Percentiles rank a stretch among this genome's conserved stretches.
These are phyloP conservation scores for Penstemon eatonii DNA, from an alignment of 257 asterid genomes.

Conservation along the genomic window DNA sequence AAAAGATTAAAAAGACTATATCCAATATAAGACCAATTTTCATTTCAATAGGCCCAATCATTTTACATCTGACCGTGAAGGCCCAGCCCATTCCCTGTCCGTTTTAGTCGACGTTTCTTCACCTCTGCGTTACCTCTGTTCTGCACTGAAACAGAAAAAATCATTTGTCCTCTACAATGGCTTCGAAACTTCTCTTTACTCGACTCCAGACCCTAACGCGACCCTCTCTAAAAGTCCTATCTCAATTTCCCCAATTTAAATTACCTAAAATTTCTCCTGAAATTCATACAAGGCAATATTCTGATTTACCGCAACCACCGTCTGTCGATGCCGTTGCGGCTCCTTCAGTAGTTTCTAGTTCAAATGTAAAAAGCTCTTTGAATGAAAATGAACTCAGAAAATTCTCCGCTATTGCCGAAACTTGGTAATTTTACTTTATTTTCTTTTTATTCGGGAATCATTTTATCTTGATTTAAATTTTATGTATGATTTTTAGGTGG, in stretches of 20 bases:
- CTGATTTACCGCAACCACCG: constrained; percentile 40
- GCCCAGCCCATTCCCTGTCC: too few relatives aligned
- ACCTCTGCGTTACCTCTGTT: too few relatives aligned
- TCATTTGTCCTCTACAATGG: too few relatives aligned
- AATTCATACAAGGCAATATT: constrained; percentile 39
- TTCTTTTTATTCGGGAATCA: not conserved
- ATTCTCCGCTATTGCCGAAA: constrained; percentile 67
- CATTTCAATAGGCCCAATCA: too few relatives aligned
- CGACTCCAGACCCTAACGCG: constrained; percentile 41
- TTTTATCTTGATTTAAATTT: not conserved
- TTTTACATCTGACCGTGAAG: too few relatives aligned
- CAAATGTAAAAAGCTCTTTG: constrained; percentile 54
- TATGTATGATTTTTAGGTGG: constrained; percentile 62
- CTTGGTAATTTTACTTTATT: constrained; percentile 51
- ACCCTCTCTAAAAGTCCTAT: constrained; percentile 15
- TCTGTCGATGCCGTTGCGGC: constrained; percentile 28
- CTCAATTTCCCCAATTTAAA: constrained; percentile 1
- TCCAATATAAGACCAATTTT: too few relatives aligned
- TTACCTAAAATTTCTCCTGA: constrained; percentile 7
- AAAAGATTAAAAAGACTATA: too few relatives aligned
- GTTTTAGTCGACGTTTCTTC: too few relatives aligned
- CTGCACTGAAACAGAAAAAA: too few relatives aligned
- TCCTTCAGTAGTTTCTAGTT: constrained; percentile 26
- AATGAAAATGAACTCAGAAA: constrained; percentile 68
- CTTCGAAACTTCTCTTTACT: constrained; percentile 39